These are phyloP conservation scores for Penicillium herquei DNA, from an alignment of 495 filamentous ascomycete genomes.

Conservation along the genomic window DNA sequence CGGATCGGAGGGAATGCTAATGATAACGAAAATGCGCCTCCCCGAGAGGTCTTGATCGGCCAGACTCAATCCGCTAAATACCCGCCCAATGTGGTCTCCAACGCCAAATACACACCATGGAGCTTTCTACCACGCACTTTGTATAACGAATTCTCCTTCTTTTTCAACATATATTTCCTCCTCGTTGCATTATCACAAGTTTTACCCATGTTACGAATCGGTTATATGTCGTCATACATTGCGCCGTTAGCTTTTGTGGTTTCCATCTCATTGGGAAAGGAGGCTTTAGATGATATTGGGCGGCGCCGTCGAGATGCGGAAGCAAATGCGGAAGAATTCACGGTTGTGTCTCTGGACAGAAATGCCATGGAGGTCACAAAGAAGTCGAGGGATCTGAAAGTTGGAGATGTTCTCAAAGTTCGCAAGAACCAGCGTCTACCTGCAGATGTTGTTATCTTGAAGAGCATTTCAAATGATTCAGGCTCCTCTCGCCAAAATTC, in stretches of 20 bases:
- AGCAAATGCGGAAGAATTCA: slow-evolving; percentile 90
- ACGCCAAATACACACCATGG: slow-evolving; percentile 97
- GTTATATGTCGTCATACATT: slow-evolving; percentile 92
- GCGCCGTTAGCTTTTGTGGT: slow-evolving; percentile 91
- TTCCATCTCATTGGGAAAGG: slow-evolving; percentile 87
- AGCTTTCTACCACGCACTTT: slow-evolving; percentile 91
- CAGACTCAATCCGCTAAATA: slow-evolving; percentile 44
- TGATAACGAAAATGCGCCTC: slow-evolving; percentile 31
- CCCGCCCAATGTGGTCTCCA: slow-evolving; percentile 78
- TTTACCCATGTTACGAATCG: slow-evolving; percentile 84
- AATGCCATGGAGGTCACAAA: slow-evolving; percentile 60
- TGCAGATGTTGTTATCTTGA: slow-evolving; percentile 90
- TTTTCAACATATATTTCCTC: slow-evolving; percentile 99
- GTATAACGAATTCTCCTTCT: slow-evolving; percentile 99
- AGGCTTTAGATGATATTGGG: slow-evolving; percentile 91
- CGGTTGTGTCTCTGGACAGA: slow-evolving; percentile 65
- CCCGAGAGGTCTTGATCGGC: slow-evolving; percentile 44
- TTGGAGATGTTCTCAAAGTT: slow-evolving; percentile 91
- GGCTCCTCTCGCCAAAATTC: slow-evolving; percentile 21
- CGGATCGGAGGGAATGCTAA: slow-evolving; percentile 14
- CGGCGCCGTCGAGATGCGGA: slow-evolving; percentile 83
- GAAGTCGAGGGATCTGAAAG: slow-evolving; percentile 84
- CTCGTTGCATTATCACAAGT: slow-evolving; percentile 92
- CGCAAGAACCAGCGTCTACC: slow-evolving; percentile 88
- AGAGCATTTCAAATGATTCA: slow-evolving; percentile 70